These are phyloP conservation scores for Trichophyton rubrum DNA, from an alignment of 2,329 filamentous ascomycete species.

Conservation along the genomic window DNA sequence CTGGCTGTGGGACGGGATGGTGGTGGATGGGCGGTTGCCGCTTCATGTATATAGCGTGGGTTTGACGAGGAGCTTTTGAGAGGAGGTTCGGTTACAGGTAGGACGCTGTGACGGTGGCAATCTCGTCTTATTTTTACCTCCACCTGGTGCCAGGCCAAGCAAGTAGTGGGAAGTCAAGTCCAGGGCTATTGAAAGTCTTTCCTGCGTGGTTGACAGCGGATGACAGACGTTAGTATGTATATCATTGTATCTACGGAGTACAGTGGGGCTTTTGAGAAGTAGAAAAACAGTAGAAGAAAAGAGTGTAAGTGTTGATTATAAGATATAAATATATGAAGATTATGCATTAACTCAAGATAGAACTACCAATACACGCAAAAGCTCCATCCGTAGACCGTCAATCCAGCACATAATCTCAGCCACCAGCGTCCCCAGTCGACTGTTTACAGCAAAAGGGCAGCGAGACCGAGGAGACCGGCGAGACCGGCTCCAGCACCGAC, in stretches of 20 bases:
- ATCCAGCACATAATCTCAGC: neutral
- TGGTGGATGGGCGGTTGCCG: too few relatives aligned
- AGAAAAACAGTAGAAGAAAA: too few relatives aligned
- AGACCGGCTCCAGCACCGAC: slow-evolving; percentile 40
- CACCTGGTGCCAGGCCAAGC: too few relatives aligned
- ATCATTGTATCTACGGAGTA: neutral
- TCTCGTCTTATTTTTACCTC: neutral
- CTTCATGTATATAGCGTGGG: too few relatives aligned
- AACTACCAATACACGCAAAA: neutral
- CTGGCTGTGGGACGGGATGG: too few relatives aligned
- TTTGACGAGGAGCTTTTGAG: neutral
- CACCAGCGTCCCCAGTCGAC: neutral
- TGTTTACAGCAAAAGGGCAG: slow-evolving; percentile 36
- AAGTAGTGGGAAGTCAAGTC: too few relatives aligned
- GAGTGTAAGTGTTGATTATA: neutral
- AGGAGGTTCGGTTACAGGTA: neutral
- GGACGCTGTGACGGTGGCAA: neutral
- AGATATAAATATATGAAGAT: neutral
- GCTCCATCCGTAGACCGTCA: neutral
- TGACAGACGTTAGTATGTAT: too few relatives aligned
- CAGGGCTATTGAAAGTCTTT: neutral
- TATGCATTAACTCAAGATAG: neutral
- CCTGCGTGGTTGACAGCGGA: neutral
- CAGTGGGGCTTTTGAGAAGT: neutral
- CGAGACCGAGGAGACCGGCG: slow-evolving; percentile 41